phyloP scores from a whole-genome alignment of 345 rosid genomes.

The Trapa bicornis region DNA sequence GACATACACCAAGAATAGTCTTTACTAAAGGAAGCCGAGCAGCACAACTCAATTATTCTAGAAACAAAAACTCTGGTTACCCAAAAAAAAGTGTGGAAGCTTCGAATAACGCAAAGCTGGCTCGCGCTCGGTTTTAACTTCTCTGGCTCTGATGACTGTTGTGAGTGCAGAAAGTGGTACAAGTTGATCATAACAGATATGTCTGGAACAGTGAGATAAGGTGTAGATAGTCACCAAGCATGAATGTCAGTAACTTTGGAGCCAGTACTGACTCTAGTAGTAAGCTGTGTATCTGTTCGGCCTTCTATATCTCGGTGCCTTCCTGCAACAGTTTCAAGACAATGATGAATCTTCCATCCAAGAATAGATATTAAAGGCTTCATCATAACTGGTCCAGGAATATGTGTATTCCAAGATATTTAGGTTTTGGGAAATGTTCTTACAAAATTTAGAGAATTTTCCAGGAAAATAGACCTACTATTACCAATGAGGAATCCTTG shows the following conservation, averaged over 20 bases:
- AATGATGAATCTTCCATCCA: neutral
- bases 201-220: neutral
- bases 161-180: neutral
- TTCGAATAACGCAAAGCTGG: neutral
- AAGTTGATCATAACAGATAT: neutral
- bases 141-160: neutral
- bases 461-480: too few species aligned
- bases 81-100: too few species aligned
- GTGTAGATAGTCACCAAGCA: neutral
- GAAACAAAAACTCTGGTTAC: too few species aligned
- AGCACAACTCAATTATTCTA: too few species aligned
- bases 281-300: conserved; percentile 87
- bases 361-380: neutral
- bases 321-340: conserved; percentile 39
- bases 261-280: conserved; percentile 24
- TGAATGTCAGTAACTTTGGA: neutral
- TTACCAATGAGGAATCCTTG: too few species aligned
- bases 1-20: too few species aligned
- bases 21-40: too few species aligned
- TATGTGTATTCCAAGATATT: too few species aligned
- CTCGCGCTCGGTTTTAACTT: neutral
- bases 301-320: conserved; percentile 78
- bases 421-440: too few species aligned
- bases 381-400: neutral
- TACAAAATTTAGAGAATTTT: too few species aligned